Percentiles rank a stretch among this genome's conserved stretches.
Evolutionary conservation across 1,284 basidiomycete species (phyloP).

Genomic region (Ceratobasidium theobromae): DNA sequence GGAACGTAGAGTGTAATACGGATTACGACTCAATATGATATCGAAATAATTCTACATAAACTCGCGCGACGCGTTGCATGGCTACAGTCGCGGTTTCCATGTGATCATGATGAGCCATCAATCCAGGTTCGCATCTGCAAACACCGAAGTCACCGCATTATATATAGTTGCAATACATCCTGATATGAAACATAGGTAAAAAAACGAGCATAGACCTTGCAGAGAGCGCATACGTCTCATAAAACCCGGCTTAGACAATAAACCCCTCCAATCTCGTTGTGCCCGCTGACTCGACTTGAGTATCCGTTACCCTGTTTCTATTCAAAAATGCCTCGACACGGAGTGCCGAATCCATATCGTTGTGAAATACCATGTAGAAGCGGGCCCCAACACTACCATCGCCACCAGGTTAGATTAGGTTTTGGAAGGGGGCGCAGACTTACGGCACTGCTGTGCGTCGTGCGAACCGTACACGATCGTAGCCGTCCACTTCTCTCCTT

Average conservation of each 20-base stretch:
- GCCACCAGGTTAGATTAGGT: neutral
- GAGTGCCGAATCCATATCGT: constrained; percentile 6
- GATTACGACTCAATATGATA: constrained; percentile 10
- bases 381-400: constrained; percentile 5
- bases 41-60: neutral
- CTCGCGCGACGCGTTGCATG: too few relatives aligned
- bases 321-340: constrained; percentile 25
- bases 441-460: constrained; percentile 27
- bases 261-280: constrained; percentile 25
- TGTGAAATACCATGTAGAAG: constrained; percentile 28
- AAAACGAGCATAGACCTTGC: too few relatives aligned
- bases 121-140: too few relatives aligned
- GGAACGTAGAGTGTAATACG: constrained; percentile 20
- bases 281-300: constrained; percentile 23
- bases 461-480: constrained; percentile 11
- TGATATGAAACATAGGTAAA: too few relatives aligned
- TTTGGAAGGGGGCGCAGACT: neutral
- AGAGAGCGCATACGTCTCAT: too few relatives aligned
- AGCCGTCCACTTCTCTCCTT: constrained; percentile 18
- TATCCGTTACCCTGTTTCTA: constrained; percentile 5
- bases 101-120: too few relatives aligned
- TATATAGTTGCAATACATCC: too few relatives aligned
- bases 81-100: too few relatives aligned
- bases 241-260: neutral
- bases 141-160: too few relatives aligned